Base-by-base conservation (phyloP, 2,329 filamentous ascomycete genomes). In the Penicillium italicum region DNA sequence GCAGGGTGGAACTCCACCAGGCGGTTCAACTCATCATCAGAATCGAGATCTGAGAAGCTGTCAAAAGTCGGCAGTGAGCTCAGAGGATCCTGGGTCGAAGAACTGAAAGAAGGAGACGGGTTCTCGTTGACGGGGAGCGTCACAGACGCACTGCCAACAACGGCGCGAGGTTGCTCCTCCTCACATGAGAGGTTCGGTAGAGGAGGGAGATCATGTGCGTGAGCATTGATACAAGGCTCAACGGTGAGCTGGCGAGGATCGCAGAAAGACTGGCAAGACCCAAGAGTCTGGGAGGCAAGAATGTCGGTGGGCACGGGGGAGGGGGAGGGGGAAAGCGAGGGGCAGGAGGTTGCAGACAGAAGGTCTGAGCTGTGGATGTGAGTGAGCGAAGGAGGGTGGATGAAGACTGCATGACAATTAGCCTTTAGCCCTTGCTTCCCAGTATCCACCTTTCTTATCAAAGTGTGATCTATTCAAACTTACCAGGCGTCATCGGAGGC, bases 161-260 rank as follows among this genome's bases (percentile, higher is more conserved):
- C 66, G 47, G 72, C 66, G 55, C 72, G 74, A 24, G 71, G 69
- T 48, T 72, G 66, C 56, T 74, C 72, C 58, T 75, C 74, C 50
- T 75, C 70, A 33, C 70, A 72, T 58, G 83, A 80, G 62, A 87
- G 83, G 24, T 75, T 64, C 66, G 74, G 69, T 72, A 74, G 79
- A 57, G 82, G 80, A 22, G 87, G 81, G 63, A 90, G 87, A 63
- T 91, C 87, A 59, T 78, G 73, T 68, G 78, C 72, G 49, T 70
- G 63, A 24, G 69, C 62, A 52, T 74, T 74, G 51, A 78, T 81
- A 28, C 76, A 76, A 38, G 77, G 71, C 57, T 79, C 78, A 33
- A 96, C 90, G 20, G 89, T 96, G 61, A 97, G 79, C 70, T 96
- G 90, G 69, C 92, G 87, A 33, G 93, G 92, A 71, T 97, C 92